Evolutionary conservation across 2,329 filamentous ascomycete genomes (phyloP), one percentile per base, ranked within the genome.

Genomic region (Colletotrichum karsti): DNA sequence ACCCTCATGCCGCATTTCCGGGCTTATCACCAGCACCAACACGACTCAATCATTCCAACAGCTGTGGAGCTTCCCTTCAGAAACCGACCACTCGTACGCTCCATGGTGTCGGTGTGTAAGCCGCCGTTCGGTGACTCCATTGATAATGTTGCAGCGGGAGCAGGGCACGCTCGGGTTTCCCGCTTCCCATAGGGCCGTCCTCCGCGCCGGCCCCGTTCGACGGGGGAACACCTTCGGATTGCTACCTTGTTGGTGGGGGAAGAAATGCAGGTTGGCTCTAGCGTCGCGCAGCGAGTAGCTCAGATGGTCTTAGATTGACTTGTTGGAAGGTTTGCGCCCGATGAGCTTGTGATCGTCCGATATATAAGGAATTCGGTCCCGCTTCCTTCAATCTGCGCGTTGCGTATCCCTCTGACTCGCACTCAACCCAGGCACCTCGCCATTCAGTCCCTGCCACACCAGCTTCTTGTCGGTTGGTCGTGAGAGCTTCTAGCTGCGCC

Each of bases 331-430:
- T 20, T 42, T 44, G 46, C 42, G 35, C 41, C 54, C 33, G 46
- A 60, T 44, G 58, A 7, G 57, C 33, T 42, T 51, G 35, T 56
- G 26, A 57, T 67, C 58, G 59, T 67, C 63, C 51, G 51, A 63
- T 46, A 67, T 63, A 67, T 50, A 67, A 57, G 33, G 56, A 22
- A 18, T 37, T n/a, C 18, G 28, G 42, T 58, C 44, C 53, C 54
- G 33, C 15, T 50, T 5, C 28, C 13, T n/a, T 30, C 6, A 9
- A 18, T 37, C 20, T 13, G n/a, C n/a, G n/a, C n/a, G n/a, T n/a
- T n/a, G n/a, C n/a, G n/a, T n/a, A n/a, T 7, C 10, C 20, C 24
- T 37, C 13, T 61, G 46, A 15, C 55, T 65, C 55, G 44, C 18
- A 15, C 39, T 15, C 30, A 7, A n/a, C 8, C 18, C 28, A 33